These are phyloP conservation scores for Puccinellia tenuiflora DNA, from an alignment of 176 grass and related monocot species.

Conservation along the genomic window DNA sequence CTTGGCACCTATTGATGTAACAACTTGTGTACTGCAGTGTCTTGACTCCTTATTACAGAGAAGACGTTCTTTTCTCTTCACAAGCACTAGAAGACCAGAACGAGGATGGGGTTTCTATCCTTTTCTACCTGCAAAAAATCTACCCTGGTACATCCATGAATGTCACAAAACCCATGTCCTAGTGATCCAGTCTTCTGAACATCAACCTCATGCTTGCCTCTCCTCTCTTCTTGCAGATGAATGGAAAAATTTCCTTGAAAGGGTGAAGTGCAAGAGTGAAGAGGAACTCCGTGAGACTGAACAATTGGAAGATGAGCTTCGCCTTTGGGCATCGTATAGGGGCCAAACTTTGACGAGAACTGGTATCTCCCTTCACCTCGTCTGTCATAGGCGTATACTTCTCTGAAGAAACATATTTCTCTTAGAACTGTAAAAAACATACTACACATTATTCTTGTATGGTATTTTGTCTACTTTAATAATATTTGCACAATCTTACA, in stretches of 20 bases:
- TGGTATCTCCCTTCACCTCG: constrained; percentile 33
- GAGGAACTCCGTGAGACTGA: constrained; percentile 60
- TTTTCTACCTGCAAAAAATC: constrained; percentile 98
- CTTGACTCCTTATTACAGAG: constrained; percentile 90
- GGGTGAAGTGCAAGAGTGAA: constrained; percentile 61
- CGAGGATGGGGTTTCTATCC: constrained; percentile 96
- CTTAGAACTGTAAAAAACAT: neutral
- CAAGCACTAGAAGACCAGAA: constrained; percentile 65
- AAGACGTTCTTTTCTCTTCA: constrained; percentile 89
- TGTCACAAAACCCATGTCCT: neutral
- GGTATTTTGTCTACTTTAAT: constrained; percentile 3
- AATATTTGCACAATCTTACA: constrained; percentile 32
- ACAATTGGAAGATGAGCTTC: constrained; percentile 68
- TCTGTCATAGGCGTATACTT: constrained; percentile 13
- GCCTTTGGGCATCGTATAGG: constrained; percentile 93
- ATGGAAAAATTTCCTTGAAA: constrained; percentile 91
- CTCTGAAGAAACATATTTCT: neutral
- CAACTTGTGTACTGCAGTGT: constrained; percentile 53
- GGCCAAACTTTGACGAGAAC: constrained; percentile 98
- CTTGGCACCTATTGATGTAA: neutral
- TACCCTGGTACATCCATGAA: constrained; percentile 59
- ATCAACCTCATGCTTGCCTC: neutral
- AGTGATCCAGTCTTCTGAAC: constrained; percentile 15
- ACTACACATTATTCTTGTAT: neutral
- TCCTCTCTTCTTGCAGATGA: constrained; percentile 64